Conservation (phyloP, 768 basidiomycete species). For the Gloeopeniophorella convolvens region DNA sequence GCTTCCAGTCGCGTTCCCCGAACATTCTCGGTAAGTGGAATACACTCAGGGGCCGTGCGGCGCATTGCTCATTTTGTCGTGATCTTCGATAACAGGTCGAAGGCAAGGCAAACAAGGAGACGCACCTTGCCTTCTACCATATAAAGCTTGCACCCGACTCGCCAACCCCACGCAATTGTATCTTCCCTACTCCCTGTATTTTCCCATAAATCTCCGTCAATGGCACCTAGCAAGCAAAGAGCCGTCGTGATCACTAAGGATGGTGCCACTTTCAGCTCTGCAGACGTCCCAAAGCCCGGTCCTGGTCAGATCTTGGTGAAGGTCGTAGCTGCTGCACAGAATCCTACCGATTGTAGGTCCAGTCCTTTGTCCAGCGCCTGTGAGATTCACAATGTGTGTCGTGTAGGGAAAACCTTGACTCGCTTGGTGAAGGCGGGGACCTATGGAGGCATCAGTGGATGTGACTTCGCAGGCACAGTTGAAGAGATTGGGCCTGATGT, state of each 20-base stretch:
- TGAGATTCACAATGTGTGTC: background rate
- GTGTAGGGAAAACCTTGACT: background rate
- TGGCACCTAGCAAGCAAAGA: conserved; percentile 11
- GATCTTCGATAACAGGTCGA: no score
- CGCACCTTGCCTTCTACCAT: no score
- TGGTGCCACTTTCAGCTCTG: background rate
- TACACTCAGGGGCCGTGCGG: no score
- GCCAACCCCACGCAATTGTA: no score
- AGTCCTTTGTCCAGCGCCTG: no score
- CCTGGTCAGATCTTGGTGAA: conserved; percentile 9
- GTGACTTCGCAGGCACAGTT: conserved; percentile 18
- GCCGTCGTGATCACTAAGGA: background rate
- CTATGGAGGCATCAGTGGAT: conserved; percentile 9
- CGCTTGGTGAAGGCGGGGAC: background rate
- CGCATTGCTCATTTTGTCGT: no score
- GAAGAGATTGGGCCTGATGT: conserved; percentile 17
- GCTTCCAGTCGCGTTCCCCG: no score
- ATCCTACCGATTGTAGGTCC: conserved; percentile 11
- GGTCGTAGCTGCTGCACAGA: conserved; percentile 7
- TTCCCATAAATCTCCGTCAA: no score
- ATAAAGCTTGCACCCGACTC: no score
- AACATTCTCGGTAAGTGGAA: no score
- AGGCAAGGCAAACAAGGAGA: no score
- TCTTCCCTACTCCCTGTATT: no score
- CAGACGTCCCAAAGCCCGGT: conserved; percentile 8